These are phyloP conservation scores for Cladosporium sphaerospermum DNA, from an alignment of 2,329 filamentous ascomycete genomes.

Conservation along the genomic window DNA sequence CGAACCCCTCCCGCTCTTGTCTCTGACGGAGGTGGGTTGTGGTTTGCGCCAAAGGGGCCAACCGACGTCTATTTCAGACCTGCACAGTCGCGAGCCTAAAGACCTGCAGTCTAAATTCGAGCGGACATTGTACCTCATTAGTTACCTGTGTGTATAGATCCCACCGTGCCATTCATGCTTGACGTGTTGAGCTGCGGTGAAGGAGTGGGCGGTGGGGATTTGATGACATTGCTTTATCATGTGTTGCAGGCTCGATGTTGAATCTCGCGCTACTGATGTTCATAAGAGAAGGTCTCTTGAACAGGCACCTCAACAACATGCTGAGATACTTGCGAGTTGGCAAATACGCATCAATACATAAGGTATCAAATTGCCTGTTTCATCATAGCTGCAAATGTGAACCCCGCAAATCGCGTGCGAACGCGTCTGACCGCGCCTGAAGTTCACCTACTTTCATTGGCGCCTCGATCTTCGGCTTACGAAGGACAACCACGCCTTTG, in stretches of 20 bases:
- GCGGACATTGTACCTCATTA: slow-evolving; percentile 21
- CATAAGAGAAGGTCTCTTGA: too few species aligned
- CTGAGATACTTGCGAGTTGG: too few species aligned
- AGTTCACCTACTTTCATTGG: not conserved
- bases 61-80: slow-evolving; percentile 28
- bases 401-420: not conserved
- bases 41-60: slow-evolving; percentile 3
- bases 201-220: too few species aligned
- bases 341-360: too few species aligned
- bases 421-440: not conserved
- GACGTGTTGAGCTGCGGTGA: too few species aligned
- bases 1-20: not conserved
- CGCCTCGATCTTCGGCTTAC: too few species aligned
- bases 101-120: slow-evolving; percentile 29
- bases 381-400: not conserved
- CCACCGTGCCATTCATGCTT: too few species aligned
- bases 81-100: slow-evolving; percentile 21
- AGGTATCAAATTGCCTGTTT: not conserved
- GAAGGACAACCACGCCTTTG: too few species aligned
- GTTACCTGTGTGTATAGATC: not conserved
- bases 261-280: too few species aligned
- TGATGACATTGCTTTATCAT: too few species aligned
- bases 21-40: not conserved
- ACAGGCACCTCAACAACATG: too few species aligned
- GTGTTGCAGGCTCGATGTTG: too few species aligned